Percentiles rank a stretch among this genome's conserved stretches.
Conservation (phyloP, 2,329 filamentous ascomycete species). For the Reticulascus tulasneorum region DNA sequence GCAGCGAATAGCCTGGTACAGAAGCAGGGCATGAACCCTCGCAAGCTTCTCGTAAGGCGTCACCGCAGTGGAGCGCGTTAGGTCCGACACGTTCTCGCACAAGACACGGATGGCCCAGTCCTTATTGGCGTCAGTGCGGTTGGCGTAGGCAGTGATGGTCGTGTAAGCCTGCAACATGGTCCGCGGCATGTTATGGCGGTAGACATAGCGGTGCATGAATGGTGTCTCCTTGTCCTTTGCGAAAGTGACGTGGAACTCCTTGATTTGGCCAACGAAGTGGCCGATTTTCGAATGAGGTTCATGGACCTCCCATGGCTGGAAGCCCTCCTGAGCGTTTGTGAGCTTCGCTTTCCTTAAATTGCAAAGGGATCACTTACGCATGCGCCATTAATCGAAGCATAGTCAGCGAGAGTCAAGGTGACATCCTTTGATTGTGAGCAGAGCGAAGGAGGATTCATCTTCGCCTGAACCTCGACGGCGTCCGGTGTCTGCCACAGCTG, state of each 20-base stretch:
- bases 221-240: slow-evolving; percentile 31
- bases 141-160: slow-evolving; percentile 33
- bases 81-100: slow-evolving; percentile 26
- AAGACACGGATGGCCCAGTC: slow-evolving; percentile 35
- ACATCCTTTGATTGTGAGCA: too few species aligned
- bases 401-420: too few species aligned
- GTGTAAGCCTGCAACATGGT: slow-evolving; percentile 37
- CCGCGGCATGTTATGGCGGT: slow-evolving; percentile 33
- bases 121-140: slow-evolving; percentile 31
- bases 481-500: slow-evolving; percentile 12
- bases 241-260: slow-evolving; percentile 28
- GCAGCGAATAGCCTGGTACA: slow-evolving; percentile 37
- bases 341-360: too few species aligned
- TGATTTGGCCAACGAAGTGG: slow-evolving; percentile 28
- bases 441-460: too few species aligned
- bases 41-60: slow-evolving; percentile 35
- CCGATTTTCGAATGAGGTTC: slow-evolving; percentile 30
- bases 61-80: slow-evolving; percentile 1
- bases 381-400: too few species aligned
- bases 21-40: slow-evolving; percentile 36
- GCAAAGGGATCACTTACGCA: too few species aligned
- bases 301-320: slow-evolving; percentile 24
- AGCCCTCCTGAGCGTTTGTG: too few species aligned
- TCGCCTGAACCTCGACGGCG: too few species aligned
- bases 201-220: slow-evolving; percentile 40